Evolutionary conservation across 768 basidiomycete genomes (phyloP), one percentile per base, ranked within the genome.

Genomic region (Royoungia palumana): DNA sequence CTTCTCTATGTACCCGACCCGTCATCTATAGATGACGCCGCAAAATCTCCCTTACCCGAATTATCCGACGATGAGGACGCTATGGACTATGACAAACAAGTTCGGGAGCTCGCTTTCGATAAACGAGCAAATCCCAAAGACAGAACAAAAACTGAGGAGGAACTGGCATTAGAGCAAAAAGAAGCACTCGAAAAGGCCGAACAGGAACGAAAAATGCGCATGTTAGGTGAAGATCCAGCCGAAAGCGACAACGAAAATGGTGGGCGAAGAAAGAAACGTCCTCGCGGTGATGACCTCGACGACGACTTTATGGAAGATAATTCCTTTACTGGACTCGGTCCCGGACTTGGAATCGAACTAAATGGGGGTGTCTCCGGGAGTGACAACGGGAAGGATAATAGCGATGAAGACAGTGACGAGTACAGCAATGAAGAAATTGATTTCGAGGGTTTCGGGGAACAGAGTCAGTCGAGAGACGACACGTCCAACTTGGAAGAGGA

Each of bases 91-190:
- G 95, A 99, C 69, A 85, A 87, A 59, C 85, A 83, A 54, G 94
- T 99, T 9, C 84, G 90, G 16, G 89, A 94, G 57, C 81, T 98
- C 34, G 94, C 87, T 0, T 95, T 94, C 60, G 96, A 98, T 50
- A 83, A 89, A 58, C 81, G 96, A 1, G 89, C 96, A 3, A 90
- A 94, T 54, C 89, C 96, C 1, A 96, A 92, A 63, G 89, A 99
- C 65, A 73, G 96, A 47, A 94, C 91, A 24, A 97, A 96, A 72
- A 97, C 94, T 0, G 95, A 96, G 59, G 93, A 97, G 59, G 96
- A 99, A 61, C 60, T 93, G 24, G 94, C 94, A 5, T 50, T 87
- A 51, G 93, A 95, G 53, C 89, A 88, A 61, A 94, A 91, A 59
- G 88, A 89, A 56, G 76, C 80, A 5, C 68, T 99, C 46, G 89